A percentile compares a stretch with the other conserved stretches of the same genome.
Evolutionary conservation across 2,329 filamentous ascomycete species (phyloP).

Genomic region (Hypoxylon sp.): DNA sequence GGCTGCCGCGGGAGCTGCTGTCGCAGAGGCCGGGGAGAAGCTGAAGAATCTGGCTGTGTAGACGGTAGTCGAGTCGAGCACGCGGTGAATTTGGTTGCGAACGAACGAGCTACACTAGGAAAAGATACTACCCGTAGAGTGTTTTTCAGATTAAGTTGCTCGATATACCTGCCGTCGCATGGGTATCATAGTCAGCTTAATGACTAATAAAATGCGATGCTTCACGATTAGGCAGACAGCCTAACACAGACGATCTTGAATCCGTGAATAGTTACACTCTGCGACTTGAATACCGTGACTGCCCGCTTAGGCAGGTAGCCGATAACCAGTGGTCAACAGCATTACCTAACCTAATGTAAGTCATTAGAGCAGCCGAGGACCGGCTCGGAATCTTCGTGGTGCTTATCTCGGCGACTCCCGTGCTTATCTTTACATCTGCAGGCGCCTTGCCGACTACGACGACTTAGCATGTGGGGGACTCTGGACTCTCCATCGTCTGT

Average conservation of each 20-base stretch:
- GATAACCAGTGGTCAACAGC: neutral
- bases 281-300: too few species aligned
- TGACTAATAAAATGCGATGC: neutral
- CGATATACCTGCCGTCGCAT: neutral
- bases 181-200: constrained; percentile 2
- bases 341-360: neutral
- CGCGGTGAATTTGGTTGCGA: neutral
- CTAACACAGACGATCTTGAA: neutral
- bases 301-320: too few species aligned
- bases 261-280: neutral
- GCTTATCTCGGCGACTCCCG: constrained; percentile 7
- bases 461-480: constrained; percentile 2
- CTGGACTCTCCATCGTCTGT: neutral
- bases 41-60: constrained; percentile 42
- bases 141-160: constrained; percentile 4
- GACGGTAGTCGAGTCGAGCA: constrained; percentile 15
- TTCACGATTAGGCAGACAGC: neutral
- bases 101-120: neutral
- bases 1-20: constrained; percentile 34
- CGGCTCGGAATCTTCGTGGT: neutral
- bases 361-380: neutral
- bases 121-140: constrained; percentile 13
- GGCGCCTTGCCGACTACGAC: neutral
- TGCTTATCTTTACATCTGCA: constrained; percentile 5
- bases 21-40: constrained; percentile 41